Evolutionary conservation across 2,329 filamentous ascomycete species (phyloP), one percentile per base, ranked within the genome.

Genomic region (Huntiella moniliformis): DNA sequence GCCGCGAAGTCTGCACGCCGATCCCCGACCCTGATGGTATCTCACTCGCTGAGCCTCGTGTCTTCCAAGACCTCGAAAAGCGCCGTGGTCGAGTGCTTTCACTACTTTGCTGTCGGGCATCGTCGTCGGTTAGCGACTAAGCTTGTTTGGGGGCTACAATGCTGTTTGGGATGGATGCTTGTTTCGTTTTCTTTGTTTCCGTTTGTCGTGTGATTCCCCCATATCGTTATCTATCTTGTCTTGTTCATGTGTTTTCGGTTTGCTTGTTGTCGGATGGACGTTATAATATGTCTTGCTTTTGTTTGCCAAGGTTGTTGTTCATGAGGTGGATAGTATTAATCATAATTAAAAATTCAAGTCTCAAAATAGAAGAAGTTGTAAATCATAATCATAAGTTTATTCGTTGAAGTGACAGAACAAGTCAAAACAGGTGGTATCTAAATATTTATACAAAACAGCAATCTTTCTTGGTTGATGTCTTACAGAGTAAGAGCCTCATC

Each of bases 401-500:
- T 28, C 22, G 7, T 28, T 28, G 22, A 28, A 28, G 22, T 28
- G 22, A 28, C 22, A 28, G 10, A 28, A 28, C 22, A 28, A 28
- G 22, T 28, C 22, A 28, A 28, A 28, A 28, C 22, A 28, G 22
- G 22, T 42, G 40, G 31, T 35, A 42, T 42, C 40, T 16, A 42
- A 31, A 34, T 42, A 42, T 42, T 32, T 42, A 17, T 42, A 35
- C 40, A 42, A 35, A 42, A 42, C 33, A 34, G 22, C 40, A 34
- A 13, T 42, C 13, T 42, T 13, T 42, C 31, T 13, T 16, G 13
- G 34, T 42, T 15, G 11, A n/a, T 11, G 16, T 18, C 28, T 47
- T 50, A 50, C 18, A 47, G 44, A 17, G 41, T 36, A 3, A 76
- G 53, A 17, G 70, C 61, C 36, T 69, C 67, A 10, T 71, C 69